phyloP scores from a whole-genome alignment of 2,329 filamentous ascomycete species.

The Epichloe festucae region DNA sequence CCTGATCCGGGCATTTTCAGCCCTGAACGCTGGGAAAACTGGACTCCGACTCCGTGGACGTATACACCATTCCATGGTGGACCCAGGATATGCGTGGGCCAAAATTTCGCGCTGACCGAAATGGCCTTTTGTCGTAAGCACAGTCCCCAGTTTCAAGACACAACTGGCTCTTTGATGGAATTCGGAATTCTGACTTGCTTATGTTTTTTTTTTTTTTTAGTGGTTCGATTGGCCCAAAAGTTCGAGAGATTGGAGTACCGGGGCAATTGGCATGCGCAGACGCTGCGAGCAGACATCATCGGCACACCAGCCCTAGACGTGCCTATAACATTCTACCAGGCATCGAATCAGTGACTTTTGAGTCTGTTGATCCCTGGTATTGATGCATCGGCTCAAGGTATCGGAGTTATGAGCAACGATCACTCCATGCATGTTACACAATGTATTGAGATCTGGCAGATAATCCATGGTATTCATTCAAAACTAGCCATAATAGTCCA shows the following conservation, averaged over 20 bases:
- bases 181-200: too few relatives aligned
- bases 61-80: constrained; percentile 41
- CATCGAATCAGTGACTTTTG: background rate
- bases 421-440: too few relatives aligned
- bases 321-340: constrained; percentile 22
- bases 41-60: constrained; percentile 38
- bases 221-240: constrained; percentile 40
- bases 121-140: constrained; percentile 36
- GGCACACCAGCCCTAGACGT: constrained; percentile 27
- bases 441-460: too few relatives aligned
- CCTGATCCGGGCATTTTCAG: constrained; percentile 27
- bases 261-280: constrained; percentile 29
- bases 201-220: constrained; percentile 10
- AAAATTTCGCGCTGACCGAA: constrained; percentile 46
- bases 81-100: constrained; percentile 40
- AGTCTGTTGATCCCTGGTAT: too few relatives aligned
- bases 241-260: constrained; percentile 41
- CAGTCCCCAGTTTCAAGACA: constrained; percentile 13
- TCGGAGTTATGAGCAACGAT: too few relatives aligned
- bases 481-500: too few relatives aligned
- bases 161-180: constrained; percentile 2
- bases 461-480: too few relatives aligned
- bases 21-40: constrained; percentile 38
- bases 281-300: constrained; percentile 28
- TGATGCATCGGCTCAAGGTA: too few relatives aligned